Evolutionary conservation across 2,329 filamentous ascomycete species (phyloP), one percentile per base, ranked within the genome.

Genomic region (Ophiostoma perfectum): DNA sequence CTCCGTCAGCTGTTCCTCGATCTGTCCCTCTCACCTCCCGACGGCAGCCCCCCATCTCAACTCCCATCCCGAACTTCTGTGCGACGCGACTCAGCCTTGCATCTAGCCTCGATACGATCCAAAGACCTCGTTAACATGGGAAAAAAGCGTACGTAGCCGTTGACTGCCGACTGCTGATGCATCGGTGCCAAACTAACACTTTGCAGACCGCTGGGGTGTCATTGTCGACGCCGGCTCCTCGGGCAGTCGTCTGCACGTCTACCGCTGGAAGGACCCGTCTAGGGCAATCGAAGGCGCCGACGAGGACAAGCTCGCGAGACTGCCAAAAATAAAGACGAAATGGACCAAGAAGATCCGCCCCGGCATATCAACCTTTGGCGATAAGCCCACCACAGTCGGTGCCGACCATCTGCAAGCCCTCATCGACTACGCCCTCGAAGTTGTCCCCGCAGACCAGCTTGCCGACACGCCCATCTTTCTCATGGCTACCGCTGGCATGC

Each of bases 221-320:
- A 93, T 99, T 77, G 86, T 99, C 76, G 95, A 99, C 84, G 95
- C 95, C 77, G 95, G 95, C 74, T 98, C 95, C 78, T 98, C 95
- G 78, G 94, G 95, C 77, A 98, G 94, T 75, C 90, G 95, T 77
- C 85, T 97, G 72, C 92, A 99, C 78, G 87, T 99, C 69, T 99
- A 99, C 80, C 87, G 89, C 79, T 99, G 95, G 95, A 86, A 93
- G 75, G 90, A 96, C 75, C 88, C 88, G 72, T 82, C 86, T 52
- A 84, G 84, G 73, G 89, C 90, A 72, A 81, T 86, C 74, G 83
- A 87, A 70, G 80, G 88, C 68, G 88, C 86, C 45, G 65, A 66
- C n/a, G 18, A 12, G 27, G 79, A 86, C 55, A 84, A 90, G 58
- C 77, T 93, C 65, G 84, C 86, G 69, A 86, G 84, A 65, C 81